phyloP scores from a whole-genome alignment of 129 eudicot species.

The Saussurea involucrata region DNA sequence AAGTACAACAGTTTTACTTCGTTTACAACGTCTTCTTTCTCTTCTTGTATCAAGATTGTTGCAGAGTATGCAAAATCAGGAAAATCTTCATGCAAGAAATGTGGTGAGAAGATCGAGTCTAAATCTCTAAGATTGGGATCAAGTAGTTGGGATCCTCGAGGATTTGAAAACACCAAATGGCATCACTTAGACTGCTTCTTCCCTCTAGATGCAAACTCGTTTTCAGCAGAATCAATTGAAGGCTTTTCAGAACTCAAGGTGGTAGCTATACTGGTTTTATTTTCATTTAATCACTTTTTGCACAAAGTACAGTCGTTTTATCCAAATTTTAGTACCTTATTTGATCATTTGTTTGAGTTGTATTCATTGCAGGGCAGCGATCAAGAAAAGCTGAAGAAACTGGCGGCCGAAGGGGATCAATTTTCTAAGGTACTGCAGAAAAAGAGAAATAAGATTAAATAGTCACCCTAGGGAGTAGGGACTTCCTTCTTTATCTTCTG shows the following conservation, averaged over 20 bases:
- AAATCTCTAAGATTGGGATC: constrained; percentile 57
- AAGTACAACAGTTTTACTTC: not conserved
- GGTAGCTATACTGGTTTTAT: constrained; percentile 2
- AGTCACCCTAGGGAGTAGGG: not conserved
- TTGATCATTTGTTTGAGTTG: constrained; percentile 1
- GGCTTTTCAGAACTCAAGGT: constrained; percentile 82
- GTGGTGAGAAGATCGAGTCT: constrained; percentile 45
- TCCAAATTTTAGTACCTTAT: not conserved
- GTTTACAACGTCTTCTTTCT: constrained; percentile 22
- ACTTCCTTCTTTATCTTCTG: not conserved
- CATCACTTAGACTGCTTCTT: constrained; percentile 65
- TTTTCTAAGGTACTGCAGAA: constrained; percentile 31
- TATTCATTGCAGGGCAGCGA: constrained; percentile 45
- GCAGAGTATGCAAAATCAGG: constrained; percentile 89
- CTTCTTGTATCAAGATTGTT: constrained; percentile 37
- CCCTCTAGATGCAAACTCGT: constrained; percentile 28
- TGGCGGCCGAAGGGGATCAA: constrained; percentile 29
- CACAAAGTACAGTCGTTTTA: not conserved
- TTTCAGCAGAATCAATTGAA: constrained; percentile 42
- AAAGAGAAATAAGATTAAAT: not conserved
- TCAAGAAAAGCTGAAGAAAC: constrained; percentile 63
- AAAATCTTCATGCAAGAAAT: constrained; percentile 81
- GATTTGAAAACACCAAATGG: constrained; percentile 80
- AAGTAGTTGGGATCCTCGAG: constrained; percentile 57
- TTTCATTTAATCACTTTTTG: not conserved